These are phyloP conservation scores for Fusarium luffae DNA, from an alignment of 2,329 filamentous ascomycete genomes.

Conservation along the genomic window DNA sequence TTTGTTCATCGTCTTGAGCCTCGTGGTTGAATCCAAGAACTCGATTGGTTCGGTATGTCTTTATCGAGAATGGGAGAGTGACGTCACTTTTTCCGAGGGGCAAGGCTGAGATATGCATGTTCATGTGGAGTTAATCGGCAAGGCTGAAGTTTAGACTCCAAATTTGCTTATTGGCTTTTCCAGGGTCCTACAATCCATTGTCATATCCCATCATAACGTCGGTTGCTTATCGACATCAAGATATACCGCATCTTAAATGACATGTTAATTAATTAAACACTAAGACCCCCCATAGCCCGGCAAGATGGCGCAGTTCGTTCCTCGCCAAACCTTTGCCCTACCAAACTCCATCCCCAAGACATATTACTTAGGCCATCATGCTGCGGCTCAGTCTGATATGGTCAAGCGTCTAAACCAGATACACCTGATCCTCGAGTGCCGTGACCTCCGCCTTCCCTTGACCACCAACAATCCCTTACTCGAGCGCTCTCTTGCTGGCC, in stretches of 20 bases:
- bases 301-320: slow-evolving; percentile 68
- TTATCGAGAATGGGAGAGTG: slow-evolving; percentile 5
- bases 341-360: slow-evolving; percentile 82
- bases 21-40: slow-evolving; percentile 30
- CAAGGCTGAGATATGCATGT: neutral
- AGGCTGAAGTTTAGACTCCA: slow-evolving; percentile 34
- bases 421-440: slow-evolving; percentile 91
- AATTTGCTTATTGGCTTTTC: slow-evolving; percentile 22
- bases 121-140: neutral
- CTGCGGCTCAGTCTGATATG: slow-evolving; percentile 75
- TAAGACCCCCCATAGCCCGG: neutral
- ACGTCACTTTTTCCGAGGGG: slow-evolving; percentile 27
- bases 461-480: slow-evolving; percentile 92
- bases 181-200: slow-evolving; percentile 9
- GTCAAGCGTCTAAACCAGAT: slow-evolving; percentile 88
- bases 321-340: slow-evolving; percentile 77
- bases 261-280: neutral
- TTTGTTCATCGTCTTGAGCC: slow-evolving; percentile 10
- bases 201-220: neutral
- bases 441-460: slow-evolving; percentile 90
- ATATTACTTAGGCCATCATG: slow-evolving; percentile 96
- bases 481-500: slow-evolving; percentile 78
- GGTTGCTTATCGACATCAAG: neutral
- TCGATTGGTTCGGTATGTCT: slow-evolving; percentile 41
- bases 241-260: neutral